phyloP scores from a whole-genome alignment of 2,329 filamentous ascomycete genomes.

The Cyphellophora attinorum region DNA sequence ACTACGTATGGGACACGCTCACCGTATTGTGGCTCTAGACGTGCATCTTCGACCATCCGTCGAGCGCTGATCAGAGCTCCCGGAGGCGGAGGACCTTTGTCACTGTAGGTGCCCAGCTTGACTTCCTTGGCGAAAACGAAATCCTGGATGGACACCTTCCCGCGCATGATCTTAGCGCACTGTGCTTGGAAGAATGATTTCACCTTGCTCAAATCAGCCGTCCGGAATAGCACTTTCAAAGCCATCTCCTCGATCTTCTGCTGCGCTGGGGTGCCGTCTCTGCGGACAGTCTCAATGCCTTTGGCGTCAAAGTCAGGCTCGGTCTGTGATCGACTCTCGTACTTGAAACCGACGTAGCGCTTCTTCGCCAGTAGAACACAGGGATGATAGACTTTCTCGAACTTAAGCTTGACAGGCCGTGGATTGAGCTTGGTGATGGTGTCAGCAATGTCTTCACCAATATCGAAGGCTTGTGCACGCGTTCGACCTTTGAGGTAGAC shows the following conservation, averaged over 20 bases:
- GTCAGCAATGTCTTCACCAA: constrained; percentile 84
- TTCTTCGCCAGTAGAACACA: constrained; percentile 94
- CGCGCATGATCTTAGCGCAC: constrained; percentile 85
- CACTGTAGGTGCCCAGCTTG: constrained; percentile 77
- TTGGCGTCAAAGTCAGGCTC: constrained; percentile 93
- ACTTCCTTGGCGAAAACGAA: constrained; percentile 95
- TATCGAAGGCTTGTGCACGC: constrained; percentile 77
- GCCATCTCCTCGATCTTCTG: constrained; percentile 95
- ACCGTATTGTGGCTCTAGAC: constrained; percentile 85
- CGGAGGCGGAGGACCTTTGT: constrained; percentile 68
- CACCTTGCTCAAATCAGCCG: constrained; percentile 76
- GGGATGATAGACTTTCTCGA: constrained; percentile 96
- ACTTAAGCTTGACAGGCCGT: constrained; percentile 86
- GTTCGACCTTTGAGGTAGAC: constrained; percentile 81
- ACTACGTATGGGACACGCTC: constrained; percentile 94
- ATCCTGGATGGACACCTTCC: constrained; percentile 80
- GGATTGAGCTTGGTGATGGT: constrained; percentile 85
- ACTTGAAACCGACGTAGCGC: constrained; percentile 96
- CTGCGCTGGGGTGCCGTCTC: constrained; percentile 88
- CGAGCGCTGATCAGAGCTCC: constrained; percentile 82
- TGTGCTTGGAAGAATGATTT: constrained; percentile 85
- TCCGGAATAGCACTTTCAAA: constrained; percentile 80
- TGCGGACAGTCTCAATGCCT: constrained; percentile 91
- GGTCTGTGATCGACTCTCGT: constrained; percentile 65
- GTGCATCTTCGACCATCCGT: constrained; percentile 75